These are phyloP conservation scores for Podochytrium sp. DNA, from an alignment of 192 early-diverging fungal species.

Conservation along the genomic window DNA sequence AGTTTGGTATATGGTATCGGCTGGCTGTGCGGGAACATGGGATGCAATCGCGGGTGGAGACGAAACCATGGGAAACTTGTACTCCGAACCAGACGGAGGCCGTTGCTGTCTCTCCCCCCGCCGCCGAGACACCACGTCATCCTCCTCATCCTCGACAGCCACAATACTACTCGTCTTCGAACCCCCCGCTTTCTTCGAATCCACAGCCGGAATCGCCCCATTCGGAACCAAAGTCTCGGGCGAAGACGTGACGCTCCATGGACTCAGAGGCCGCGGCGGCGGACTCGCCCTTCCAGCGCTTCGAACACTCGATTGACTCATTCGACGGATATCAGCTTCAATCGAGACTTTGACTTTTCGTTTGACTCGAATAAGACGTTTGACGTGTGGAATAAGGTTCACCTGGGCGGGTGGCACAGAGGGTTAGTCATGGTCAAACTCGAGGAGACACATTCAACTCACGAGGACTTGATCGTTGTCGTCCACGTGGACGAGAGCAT, in stretches of 20 bases:
- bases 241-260: too few species aligned
- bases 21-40: too few species aligned
- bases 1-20: too few species aligned
- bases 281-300: background rate
- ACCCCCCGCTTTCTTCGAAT: background rate
- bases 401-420: background rate
- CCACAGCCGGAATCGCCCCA: background rate
- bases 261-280: background rate
- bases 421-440: background rate
- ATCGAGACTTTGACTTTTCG: background rate
- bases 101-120: background rate
- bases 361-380: constrained; percentile 16
- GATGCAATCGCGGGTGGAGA: too few species aligned
- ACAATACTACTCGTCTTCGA: too few species aligned
- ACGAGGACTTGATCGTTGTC: constrained; percentile 31
- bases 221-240: background rate
- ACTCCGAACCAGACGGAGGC: too few species aligned
- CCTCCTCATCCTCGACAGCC: background rate
- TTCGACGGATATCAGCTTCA: constrained; percentile 4
- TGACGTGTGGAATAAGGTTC: constrained; percentile 14
- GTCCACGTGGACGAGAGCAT: constrained; percentile 70
- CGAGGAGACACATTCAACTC: background rate
- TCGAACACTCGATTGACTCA: background rate
- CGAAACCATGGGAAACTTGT: too few species aligned
- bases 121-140: background rate